These are phyloP conservation scores for Flaveria linearis DNA, from an alignment of 129 eudicot genomes.

Conservation along the genomic window DNA sequence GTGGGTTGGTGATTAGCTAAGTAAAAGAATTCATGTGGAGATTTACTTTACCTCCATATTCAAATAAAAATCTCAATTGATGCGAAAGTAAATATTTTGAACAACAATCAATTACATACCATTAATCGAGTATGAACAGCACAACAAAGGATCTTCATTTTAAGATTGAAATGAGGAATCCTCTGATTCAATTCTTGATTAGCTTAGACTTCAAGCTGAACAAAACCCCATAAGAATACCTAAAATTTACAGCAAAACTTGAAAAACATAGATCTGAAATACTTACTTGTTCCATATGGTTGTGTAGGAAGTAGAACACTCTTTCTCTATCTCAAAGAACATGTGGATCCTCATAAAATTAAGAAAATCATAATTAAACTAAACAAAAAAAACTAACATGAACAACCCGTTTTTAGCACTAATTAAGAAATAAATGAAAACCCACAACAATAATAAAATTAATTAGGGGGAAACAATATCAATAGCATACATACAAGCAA, in stretches of 20 bases:
- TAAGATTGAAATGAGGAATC: constrained; percentile 60
- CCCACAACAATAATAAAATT: no score
- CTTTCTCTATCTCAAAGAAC: constrained; percentile 59
- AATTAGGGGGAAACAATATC: no score
- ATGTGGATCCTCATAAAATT: background rate
- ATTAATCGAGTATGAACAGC: constrained; percentile 59
- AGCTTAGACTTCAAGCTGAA: constrained; percentile 82
- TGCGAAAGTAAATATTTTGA: background rate
- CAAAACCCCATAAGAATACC: constrained; percentile 19
- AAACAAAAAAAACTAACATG: no score
- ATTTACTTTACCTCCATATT: background rate
- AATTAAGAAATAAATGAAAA: no score
- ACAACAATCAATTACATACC: constrained; percentile 20
- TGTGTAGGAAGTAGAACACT: constrained; percentile 88
- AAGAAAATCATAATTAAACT: no score
- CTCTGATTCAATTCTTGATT: constrained; percentile 68
- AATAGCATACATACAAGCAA: no score
- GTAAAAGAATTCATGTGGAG: no score
- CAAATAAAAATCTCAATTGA: constrained; percentile 16
- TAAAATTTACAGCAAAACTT: background rate
- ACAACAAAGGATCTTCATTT: constrained; percentile 78
- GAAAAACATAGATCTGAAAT: constrained; percentile 37
- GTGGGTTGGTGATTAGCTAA: no score
- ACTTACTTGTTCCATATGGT: constrained; percentile 86
- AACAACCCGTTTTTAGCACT: no score